phyloP scores from a whole-genome alignment of 2,329 filamentous ascomycete species.

The Nemania serpens region DNA sequence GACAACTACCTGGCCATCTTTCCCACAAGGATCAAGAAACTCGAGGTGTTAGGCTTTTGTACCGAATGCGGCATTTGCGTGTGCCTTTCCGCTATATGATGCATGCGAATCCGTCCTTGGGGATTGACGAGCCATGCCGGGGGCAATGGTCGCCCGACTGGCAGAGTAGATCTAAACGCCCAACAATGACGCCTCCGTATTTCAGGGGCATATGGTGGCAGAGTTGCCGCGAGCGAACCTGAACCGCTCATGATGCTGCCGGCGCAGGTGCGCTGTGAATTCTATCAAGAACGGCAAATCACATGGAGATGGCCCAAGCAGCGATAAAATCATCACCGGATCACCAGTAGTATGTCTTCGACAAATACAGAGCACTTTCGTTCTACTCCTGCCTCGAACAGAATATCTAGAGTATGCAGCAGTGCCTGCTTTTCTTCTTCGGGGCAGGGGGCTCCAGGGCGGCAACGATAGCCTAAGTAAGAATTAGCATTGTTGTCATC shows the following conservation, averaged over 20 bases:
- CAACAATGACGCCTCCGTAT: constrained; percentile 25
- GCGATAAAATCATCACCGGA: constrained; percentile 13
- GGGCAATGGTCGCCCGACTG: constrained; percentile 18
- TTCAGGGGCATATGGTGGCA: constrained; percentile 29
- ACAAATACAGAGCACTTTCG: constrained; percentile 10
- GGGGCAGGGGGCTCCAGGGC: constrained; percentile 85
- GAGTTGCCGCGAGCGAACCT: constrained; percentile 28
- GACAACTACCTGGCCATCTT: constrained; percentile 27
- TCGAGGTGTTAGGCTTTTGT: constrained; percentile 24
- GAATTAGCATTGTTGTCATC: constrained; percentile 29
- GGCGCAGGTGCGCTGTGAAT: constrained; percentile 34
- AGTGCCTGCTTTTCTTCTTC: constrained; percentile 77
- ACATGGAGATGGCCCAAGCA: constrained; percentile 30
- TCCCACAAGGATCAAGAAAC: constrained; percentile 30
- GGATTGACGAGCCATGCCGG: constrained; percentile 16
- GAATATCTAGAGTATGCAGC: constrained; percentile 65
- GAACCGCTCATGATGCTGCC: constrained; percentile 33
- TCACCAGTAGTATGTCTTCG: constrained; percentile 3
- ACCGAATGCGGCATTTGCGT: constrained; percentile 26
- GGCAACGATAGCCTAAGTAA: constrained; percentile 83
- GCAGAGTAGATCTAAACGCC: constrained; percentile 29
- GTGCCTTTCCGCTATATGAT: constrained; percentile 29
- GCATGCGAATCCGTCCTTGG: constrained; percentile 26
- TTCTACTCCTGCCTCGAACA: constrained; percentile 2
- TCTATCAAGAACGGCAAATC: constrained; percentile 29